Evolutionary conservation across 2,329 filamentous ascomycete species (phyloP), one percentile per base, ranked within the genome.

Genomic region (Colletotrichum agaves): DNA sequence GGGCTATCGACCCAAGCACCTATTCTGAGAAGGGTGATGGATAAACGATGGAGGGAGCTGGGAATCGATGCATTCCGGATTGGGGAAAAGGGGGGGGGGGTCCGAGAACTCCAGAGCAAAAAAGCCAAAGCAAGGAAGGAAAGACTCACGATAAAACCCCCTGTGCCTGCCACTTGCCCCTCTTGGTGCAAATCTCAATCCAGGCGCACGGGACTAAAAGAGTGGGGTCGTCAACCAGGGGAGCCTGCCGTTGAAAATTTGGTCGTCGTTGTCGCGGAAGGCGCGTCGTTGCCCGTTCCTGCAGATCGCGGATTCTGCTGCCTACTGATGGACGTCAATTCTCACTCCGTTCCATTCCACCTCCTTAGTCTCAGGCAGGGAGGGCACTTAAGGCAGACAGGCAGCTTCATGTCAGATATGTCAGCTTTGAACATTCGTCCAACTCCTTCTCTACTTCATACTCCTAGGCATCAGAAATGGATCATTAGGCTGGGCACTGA

Each of bases 121-220:
- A 27, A 27, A 27, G 23, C 37, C 19, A 56, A 23, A 55, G 23
- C 39, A 47, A 27, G 23, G 49, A 47, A 27, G 33, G 19, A 19
- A 43, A 33, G 8, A 21, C 37, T 50, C 44, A 61, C n/a, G 12
- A 8, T 11, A 13, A 35, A 44, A n/a, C 15, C 15, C 41, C 15
- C 12, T 12, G 37, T 17, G 19, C 44, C 15, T 31, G 31, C 23
- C 57, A 37, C 17, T 46, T 35, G 46, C 46, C 46, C 21, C 62
- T 37, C 46, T 27, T 10, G 39, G 31, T 61, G 47, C 62, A 55
- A 65, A 65, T 65, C 62, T 53, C 47, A 61, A 37, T 58, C 64
- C 53, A 59, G 39, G 31, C 21, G 53, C 60, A 64, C 53, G 61
- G 64, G 53, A 67, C 53, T 15, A 11, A 35, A 33, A 55, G 5